Evolutionary conservation across 306 rosid species (phyloP), one percentile per base, ranked within the genome.

Genomic region (Chamaecrista fasciculata): DNA sequence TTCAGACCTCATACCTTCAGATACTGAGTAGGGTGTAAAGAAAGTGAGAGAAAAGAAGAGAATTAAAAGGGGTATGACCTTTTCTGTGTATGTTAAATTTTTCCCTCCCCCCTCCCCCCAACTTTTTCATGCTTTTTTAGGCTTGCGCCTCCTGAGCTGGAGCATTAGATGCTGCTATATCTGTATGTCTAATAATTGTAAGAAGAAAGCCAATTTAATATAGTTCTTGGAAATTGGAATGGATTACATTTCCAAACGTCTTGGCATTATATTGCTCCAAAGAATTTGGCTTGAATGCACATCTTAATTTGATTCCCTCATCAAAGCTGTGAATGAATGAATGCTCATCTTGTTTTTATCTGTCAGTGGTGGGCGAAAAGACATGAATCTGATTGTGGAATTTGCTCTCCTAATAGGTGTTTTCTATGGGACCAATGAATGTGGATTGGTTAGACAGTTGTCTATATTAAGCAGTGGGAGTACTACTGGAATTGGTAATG

Each of bases 61-160:
- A 81, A 34, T 53, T 76, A 12, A 75, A 62, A 55, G 77, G 66
- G 82, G 83, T 80, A 74, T 70, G 84, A 71, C 29, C 44, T 66
- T 56, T 52, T n/a, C 70, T 5, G 55, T 85, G 83, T 80, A 80
- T 80, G 80, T 49, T 76, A 80, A 79, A 37, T 26, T 60, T 70
- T 60, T 69, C 6, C n/a, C 64, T 60, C 2, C 36, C 36, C 36
- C 36, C 36, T 2, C 6, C n/a, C 75, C 10, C 14, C 55, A 15
- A 39, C 81, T 37, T 57, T 44, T 48, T 37, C 70, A 26, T 69
- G 66, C 77, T 75, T 63, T 75, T 63, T 72, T 75, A 71, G 80
- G 62, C 71, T 66, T 78, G 79, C 81, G 53, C 46, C 59, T 59
- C 46, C 59, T 59, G 67, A 24, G 62, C 16, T 60, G 67, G 78